These are phyloP conservation scores for Wickerhamomyces mucosus DNA, from an alignment of 805 yeast species.

Conservation along the genomic window DNA sequence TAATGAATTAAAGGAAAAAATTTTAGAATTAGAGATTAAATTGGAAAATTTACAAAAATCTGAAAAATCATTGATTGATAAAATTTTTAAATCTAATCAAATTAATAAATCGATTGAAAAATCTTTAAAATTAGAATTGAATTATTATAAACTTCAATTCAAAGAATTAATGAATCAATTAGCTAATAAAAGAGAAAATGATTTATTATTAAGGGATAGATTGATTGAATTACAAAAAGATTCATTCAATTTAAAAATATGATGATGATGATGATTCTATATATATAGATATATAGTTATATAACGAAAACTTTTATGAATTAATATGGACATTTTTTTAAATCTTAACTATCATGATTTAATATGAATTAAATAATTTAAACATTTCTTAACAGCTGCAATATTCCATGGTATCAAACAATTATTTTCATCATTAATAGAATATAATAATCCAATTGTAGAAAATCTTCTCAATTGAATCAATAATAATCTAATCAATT, in stretches of 20 bases:
- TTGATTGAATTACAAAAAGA: constrained; percentile 8
- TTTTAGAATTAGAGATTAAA: constrained; percentile 1
- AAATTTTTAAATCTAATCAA: constrained; percentile 3
- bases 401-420: constrained; percentile 67
- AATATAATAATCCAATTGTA: constrained; percentile 26
- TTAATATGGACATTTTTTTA: no score
- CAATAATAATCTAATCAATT: constrained; percentile 45
- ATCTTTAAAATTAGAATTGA: constrained; percentile 6
- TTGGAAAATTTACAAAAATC: constrained; percentile 2
- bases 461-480: constrained; percentile 54
- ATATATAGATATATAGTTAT: no score
- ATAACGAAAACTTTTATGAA: neutral
- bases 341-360: constrained; percentile 26
- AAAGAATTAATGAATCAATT: constrained; percentile 8
- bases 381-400: constrained; percentile 51
- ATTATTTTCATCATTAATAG: constrained; percentile 23
- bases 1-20: constrained; percentile 1
- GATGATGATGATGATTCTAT: no score
- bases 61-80: neutral
- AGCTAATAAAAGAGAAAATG: constrained; percentile 11
- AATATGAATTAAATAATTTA: constrained; percentile 51
- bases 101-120: constrained; percentile 5
- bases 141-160: constrained; percentile 10
- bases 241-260: neutral
- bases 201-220: constrained; percentile 13